These are phyloP conservation scores for Naumovozyma castellii DNA, from an alignment of 805 yeast genomes.

Conservation along the genomic window DNA sequence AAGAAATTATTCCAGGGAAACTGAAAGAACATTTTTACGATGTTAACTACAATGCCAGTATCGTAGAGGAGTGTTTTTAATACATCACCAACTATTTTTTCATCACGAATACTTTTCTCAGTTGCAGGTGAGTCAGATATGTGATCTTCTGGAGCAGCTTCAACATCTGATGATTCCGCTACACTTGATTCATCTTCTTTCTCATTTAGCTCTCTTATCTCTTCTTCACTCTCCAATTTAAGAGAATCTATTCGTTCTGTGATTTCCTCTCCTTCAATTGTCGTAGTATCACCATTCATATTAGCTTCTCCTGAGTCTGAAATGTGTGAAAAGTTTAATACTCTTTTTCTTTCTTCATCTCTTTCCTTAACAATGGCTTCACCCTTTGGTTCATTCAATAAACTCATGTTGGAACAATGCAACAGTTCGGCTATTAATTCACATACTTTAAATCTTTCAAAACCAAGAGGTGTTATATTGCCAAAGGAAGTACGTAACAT, in stretches of 20 bases:
- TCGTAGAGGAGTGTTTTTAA: conserved; percentile 62
- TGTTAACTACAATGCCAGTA: conserved; percentile 48
- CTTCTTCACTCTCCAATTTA: neutral
- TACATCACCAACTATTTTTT: conserved; percentile 62
- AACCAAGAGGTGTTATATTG: conserved; percentile 73
- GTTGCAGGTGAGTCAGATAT: conserved; percentile 25
- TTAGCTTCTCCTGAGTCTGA: conserved; percentile 8
- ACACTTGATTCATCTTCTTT: conserved; percentile 9
- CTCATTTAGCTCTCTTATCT: neutral
- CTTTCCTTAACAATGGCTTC: conserved; percentile 60
- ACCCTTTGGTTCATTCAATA: conserved; percentile 70
- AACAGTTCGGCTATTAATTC: conserved; percentile 89
- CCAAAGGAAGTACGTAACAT: conserved; percentile 38
- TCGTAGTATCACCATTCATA: conserved; percentile 6
- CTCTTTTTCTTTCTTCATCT: conserved; percentile 46
- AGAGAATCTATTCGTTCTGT: conserved; percentile 3
- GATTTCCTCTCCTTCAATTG: conserved; percentile 3
- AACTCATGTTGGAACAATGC: conserved; percentile 92
- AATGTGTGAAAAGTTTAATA: conserved; percentile 9
- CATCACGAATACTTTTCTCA: conserved; percentile 36
- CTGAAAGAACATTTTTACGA: conserved; percentile 57
- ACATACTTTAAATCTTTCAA: conserved; percentile 85
- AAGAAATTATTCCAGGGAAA: conserved; percentile 80
- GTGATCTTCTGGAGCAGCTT: conserved; percentile 4
- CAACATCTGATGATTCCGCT: conserved; percentile 2